Evolutionary conservation across 176 grass and related monocot species (phyloP).

Genomic region (Avena sativa): DNA sequence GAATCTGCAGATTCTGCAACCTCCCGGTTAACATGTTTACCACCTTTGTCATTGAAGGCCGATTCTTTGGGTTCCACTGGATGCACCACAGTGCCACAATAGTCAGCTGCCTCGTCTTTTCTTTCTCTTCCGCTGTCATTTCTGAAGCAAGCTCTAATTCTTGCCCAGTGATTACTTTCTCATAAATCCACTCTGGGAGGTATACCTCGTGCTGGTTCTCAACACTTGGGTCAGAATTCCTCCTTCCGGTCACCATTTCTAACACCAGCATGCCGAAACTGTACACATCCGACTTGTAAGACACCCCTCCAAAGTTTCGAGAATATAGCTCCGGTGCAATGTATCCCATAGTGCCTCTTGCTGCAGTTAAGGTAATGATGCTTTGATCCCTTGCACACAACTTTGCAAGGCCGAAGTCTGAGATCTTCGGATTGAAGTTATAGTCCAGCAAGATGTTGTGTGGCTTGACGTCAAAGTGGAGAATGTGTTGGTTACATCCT

Average conservation of each 20-base stretch:
- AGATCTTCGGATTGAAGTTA: too few relatives aligned
- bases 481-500: too few relatives aligned
- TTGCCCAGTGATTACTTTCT: conserved; percentile 2
- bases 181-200: conserved; percentile 58
- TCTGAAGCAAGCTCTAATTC: background rate
- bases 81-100: conserved; percentile 71
- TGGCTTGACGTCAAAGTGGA: too few relatives aligned
- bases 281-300: background rate
- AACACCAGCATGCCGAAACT: background rate
- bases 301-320: background rate
- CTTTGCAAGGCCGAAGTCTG: too few relatives aligned
- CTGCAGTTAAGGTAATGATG: background rate
- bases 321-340: background rate
- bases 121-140: background rate
- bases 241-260: background rate
- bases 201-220: conserved; percentile 37
- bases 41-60: conserved; percentile 63
- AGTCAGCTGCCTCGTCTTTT: conserved; percentile 41
- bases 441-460: background rate
- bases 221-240: background rate
- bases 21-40: conserved; percentile 64
- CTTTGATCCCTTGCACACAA: background rate
- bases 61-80: conserved; percentile 61
- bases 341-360: background rate
- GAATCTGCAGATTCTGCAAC: background rate